Evolutionary conservation across 1,284 basidiomycete species (phyloP).

Genomic region (Ceratobasidium sp.): DNA sequence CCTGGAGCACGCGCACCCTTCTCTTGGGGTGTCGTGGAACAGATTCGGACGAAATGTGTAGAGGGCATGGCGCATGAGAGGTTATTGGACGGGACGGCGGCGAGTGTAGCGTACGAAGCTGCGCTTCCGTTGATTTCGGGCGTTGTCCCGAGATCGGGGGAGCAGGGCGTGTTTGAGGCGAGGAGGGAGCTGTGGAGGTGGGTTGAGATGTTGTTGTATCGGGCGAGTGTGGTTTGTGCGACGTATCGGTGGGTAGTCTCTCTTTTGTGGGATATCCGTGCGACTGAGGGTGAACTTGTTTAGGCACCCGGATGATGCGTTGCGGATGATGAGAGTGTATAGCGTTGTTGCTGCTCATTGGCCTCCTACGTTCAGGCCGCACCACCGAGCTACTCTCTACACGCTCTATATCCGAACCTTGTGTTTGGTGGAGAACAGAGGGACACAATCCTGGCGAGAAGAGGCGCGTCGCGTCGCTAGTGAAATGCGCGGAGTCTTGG

Average conservation of each 20-base stretch:
- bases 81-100: conserved; percentile 61
- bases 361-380: conserved; percentile 77
- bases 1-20: conserved; percentile 48
- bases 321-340: conserved; percentile 57
- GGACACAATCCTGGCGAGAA: conserved; percentile 67
- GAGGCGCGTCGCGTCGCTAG: conserved; percentile 72
- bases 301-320: conserved; percentile 50
- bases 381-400: conserved; percentile 75
- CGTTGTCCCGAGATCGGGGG: conserved; percentile 22
- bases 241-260: conserved; percentile 40
- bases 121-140: conserved; percentile 44
- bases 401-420: conserved; percentile 78
- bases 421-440: conserved; percentile 58
- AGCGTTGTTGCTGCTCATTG: conserved; percentile 73
- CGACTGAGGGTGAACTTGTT: conserved; percentile 1
- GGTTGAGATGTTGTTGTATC: conserved; percentile 76
- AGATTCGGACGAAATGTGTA: conserved; percentile 55
- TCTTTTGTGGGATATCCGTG: neutral
- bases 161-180: conserved; percentile 62
- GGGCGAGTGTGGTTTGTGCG: conserved; percentile 68
- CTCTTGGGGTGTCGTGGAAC: conserved; percentile 51
- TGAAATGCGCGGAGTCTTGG: conserved; percentile 74
- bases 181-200: conserved; percentile 83
- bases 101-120: conserved; percentile 66
- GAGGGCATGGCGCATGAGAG: conserved; percentile 64